Evolutionary conservation across 176 grass and related monocot genomes (phyloP).

Genomic region (Tillandsia leiboldiana): DNA sequence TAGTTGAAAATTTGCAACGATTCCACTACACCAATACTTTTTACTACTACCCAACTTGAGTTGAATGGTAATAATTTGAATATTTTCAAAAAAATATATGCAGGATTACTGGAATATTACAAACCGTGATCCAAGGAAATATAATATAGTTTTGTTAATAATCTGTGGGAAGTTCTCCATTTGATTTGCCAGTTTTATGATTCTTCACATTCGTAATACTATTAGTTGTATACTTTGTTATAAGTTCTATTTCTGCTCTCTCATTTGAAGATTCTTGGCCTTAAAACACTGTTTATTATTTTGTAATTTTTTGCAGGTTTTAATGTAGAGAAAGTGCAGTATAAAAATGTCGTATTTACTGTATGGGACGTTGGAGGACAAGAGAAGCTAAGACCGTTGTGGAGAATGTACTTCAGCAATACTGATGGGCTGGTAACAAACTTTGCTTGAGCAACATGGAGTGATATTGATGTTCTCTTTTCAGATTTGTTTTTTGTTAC

Average conservation of each 20-base stretch:
- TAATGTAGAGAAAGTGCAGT: constrained; percentile 11
- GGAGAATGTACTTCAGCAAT: constrained; percentile 8
- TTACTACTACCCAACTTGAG: no score
- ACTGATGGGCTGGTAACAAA: constrained; percentile 1
- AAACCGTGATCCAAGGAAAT: no score
- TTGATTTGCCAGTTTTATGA: no score
- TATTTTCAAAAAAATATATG: no score
- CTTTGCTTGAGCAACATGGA: not conserved
- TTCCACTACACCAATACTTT: no score
- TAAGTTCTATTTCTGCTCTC: not conserved
- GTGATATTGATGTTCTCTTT: not conserved
- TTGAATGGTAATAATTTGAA: no score
- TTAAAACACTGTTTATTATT: not conserved
- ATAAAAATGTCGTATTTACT: constrained; percentile 4
- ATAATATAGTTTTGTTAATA: no score
- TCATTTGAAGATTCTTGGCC: not conserved
- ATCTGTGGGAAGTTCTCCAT: no score
- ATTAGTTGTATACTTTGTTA: not conserved
- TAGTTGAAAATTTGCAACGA: no score
- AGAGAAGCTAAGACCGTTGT: constrained; percentile 11
- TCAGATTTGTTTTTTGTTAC: not conserved
- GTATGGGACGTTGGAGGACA: constrained; percentile 13
- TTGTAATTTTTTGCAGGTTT: not conserved
- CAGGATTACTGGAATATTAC: no score
- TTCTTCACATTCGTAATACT: no score